Evolutionary conservation across 2,329 filamentous ascomycete species (phyloP), one percentile per base, ranked within the genome.

Genomic region (Aspergillus costaricaensis): DNA sequence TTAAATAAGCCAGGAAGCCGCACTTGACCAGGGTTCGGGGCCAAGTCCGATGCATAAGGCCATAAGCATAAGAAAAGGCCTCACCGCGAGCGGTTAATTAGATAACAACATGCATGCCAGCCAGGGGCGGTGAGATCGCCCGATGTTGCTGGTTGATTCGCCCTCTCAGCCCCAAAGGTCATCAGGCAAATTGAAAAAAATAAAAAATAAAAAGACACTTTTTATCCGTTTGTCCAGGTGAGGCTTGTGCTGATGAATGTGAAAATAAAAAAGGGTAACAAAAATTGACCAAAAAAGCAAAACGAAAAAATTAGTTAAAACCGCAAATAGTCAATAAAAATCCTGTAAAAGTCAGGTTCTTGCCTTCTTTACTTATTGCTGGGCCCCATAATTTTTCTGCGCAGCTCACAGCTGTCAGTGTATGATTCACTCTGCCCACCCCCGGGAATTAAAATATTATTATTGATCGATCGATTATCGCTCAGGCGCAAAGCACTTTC

Each of bases 391-490:
- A 48, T 51, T 51, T 15, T 51, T 36, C 14, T 17, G 17, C 48
- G 17, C 51, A 44, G 41, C 27, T 27, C 43, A 9, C 49, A 51
- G 48, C 47, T 52, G 56, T 55, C 52, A 50, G 25, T n/a, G n/a
- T 44, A 55, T 30, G 25, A 47, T 44, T 55, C 38, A 44, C 52
- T 19, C 17, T 50, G 47, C 47, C 47, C 25, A 43, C 53, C 43
- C 53, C 53, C 32, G 32, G 43, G 41, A 23, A 49, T 55, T 27
- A 51, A 36, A 36, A 36, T 58, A 27, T 44, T 44, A 39, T 57
- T 43, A 48, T 27, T 36, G 57, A 62, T 60, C 53, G 48, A 59
- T 61, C 58, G 58, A 58, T 54, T 56, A 52, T 58, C 59, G 56
- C 43, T 36, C 52, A 17, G 12, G 21, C 17, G 38, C 41, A 52